Evolutionary conservation across 345 rosid genomes (phyloP).

Genomic region (Eucalyptus sideroxylon): DNA sequence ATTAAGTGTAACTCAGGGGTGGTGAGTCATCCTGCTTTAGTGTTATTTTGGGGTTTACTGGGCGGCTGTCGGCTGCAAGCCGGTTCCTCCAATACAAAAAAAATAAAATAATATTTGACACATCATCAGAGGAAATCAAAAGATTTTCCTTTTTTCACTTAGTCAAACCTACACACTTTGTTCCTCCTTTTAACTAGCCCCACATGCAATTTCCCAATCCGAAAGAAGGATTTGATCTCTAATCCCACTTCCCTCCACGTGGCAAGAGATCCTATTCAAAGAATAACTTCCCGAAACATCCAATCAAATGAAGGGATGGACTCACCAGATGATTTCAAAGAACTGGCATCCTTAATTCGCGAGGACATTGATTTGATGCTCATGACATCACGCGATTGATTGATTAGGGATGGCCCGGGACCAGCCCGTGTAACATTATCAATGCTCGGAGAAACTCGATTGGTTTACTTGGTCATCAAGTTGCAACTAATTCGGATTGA

Average conservation of each 20-base stretch:
- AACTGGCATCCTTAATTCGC: background rate
- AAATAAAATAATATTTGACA: background rate
- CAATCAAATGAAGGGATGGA: background rate
- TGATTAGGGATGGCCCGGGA: background rate
- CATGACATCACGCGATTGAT: background rate
- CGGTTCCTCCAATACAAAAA: too few relatives aligned
- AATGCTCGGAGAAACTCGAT: background rate
- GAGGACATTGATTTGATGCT: background rate
- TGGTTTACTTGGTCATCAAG: background rate
- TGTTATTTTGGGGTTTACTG: too few relatives aligned
- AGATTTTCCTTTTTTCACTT: background rate
- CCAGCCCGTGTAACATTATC: background rate
- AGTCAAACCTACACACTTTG: background rate
- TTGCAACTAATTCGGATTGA: background rate
- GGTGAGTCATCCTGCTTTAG: too few relatives aligned
- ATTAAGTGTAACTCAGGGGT: too few relatives aligned
- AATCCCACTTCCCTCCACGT: background rate
- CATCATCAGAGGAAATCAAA: background rate
- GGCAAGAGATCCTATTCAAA: background rate
- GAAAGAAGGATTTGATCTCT: background rate
- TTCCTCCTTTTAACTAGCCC: background rate
- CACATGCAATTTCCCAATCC: background rate
- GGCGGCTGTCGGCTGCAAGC: too few relatives aligned
- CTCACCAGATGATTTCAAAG: background rate
- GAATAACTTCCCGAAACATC: background rate